Evolutionary conservation across 2,329 filamentous ascomycete genomes (phyloP), one percentile per base, ranked within the genome.

Genomic region (Pseudogymnoascus sp.): DNA sequence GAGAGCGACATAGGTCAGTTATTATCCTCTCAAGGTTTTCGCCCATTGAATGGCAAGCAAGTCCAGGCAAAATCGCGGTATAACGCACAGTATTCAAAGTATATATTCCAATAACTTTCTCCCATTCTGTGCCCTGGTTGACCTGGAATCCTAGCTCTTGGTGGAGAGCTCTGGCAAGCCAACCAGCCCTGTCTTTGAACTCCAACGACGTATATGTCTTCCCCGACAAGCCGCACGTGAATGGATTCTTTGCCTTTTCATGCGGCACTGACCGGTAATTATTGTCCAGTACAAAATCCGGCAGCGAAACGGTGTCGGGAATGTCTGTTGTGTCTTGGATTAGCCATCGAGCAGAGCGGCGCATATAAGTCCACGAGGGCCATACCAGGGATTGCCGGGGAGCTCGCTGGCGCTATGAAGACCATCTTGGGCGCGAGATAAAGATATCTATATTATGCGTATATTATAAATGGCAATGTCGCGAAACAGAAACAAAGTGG

Each of bases 281-380:
- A 68, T 91, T 88, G 65, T 84, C 81, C 63, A 84, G 80, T 75
- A 92, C 83, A 72, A 92, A 92, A 48, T 92, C 84, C 64, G 80
- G 79, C 59, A 94, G 78, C 2, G 88, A 79, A 65, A 92, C 79
- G 37, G 82, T 83, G 71, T 92, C 88, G 10, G 89, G 89, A 21
- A 55, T 28, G 10, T 34, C 28, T 30, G 26, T 35, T n/a, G 30
- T 30, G 19, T 45, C 18, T 8, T 45, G 26, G 23, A n/a, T 52
- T 19, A 52, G 45, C 45, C 26, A 52, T 30, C 18, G 15, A 15
- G 7, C 2, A 9, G 18, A 18, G 45, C 9, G 12, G n/a, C n/a
- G 45, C 18, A 19, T 5, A n/a, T 30, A 12, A 12, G 45, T 52
- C n/a, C 10, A 2, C 9, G 41, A 15, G 41, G 10, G 26, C 4